Conservation (phyloP, 306 rosid genomes). For the Rosa multiflora region DNA sequence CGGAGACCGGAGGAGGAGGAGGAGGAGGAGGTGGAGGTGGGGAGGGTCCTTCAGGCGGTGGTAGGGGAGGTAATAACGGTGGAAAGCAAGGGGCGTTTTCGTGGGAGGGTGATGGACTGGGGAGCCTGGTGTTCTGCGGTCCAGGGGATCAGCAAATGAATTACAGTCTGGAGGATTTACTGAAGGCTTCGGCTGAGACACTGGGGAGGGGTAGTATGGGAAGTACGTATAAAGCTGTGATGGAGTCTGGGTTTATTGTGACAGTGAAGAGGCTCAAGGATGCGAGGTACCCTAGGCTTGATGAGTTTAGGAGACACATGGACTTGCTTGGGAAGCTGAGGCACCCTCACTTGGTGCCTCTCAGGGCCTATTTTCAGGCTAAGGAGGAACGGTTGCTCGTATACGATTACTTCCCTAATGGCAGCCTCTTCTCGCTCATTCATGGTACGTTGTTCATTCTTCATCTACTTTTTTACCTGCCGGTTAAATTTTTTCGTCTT, state of each 20-base stretch:
- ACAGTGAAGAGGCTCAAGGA: slow-evolving; percentile 90
- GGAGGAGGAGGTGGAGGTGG: background rate
- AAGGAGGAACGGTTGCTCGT: slow-evolving; percentile 91
- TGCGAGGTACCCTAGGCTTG: slow-evolving; percentile 62
- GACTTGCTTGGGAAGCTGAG: slow-evolving; percentile 66
- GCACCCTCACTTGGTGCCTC: slow-evolving; percentile 86
- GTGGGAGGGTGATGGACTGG: slow-evolving; percentile 92
- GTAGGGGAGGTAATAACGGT: slow-evolving; percentile 45
- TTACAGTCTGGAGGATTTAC: slow-evolving; percentile 77
- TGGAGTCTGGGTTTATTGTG: slow-evolving; percentile 91
- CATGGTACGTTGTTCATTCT: slow-evolving; percentile 51
- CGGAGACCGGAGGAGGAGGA: slow-evolving; percentile 11
- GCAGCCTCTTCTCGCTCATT: slow-evolving; percentile 93
- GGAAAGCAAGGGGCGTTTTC: slow-evolving; percentile 66
- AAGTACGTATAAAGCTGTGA: slow-evolving; percentile 91
- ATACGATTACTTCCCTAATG: slow-evolving; percentile 93
- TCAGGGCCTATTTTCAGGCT: slow-evolving; percentile 94
- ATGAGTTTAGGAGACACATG: slow-evolving; percentile 68
- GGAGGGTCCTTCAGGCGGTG: slow-evolving; percentile 16
- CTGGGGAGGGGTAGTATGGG: slow-evolving; percentile 88
- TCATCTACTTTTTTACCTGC: background rate
- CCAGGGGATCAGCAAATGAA: slow-evolving; percentile 86
- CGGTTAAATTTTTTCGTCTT: background rate
- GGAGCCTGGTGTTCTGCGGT: slow-evolving; percentile 95
- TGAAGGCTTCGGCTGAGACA: slow-evolving; percentile 94